phyloP scores from a whole-genome alignment of 305 asterid genomes.

The Fraxinus angustifolia region DNA sequence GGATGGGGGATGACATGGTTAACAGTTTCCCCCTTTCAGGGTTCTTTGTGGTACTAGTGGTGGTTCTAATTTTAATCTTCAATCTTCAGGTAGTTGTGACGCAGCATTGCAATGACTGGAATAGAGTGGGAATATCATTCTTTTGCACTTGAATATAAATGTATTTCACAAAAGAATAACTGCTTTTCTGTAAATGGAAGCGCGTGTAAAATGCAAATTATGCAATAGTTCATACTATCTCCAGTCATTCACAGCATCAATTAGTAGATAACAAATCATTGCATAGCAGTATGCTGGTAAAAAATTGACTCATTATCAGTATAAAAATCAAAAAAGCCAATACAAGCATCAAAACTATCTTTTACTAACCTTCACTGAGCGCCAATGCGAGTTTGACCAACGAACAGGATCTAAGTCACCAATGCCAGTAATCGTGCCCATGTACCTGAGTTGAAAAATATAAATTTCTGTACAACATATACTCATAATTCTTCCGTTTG shows the following conservation, averaged over 20 bases:
- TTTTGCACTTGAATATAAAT: neutral
- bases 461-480: neutral
- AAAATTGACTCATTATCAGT: neutral
- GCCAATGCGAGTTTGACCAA: slow-evolving; percentile 98
- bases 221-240: neutral
- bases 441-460: slow-evolving; percentile 57
- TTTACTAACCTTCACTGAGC: slow-evolving; percentile 74
- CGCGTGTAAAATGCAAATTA: neutral
- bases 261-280: neutral
- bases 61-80: neutral
- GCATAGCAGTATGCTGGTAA: neutral
- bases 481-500: neutral
- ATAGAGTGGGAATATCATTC: neutral
- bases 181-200: neutral
- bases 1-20: neutral
- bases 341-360: neutral
- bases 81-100: neutral
- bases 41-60: neutral
- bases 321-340: neutral
- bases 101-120: neutral
- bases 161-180: neutral
- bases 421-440: slow-evolving; percentile 94
- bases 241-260: neutral
- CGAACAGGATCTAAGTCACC: slow-evolving; percentile 87
- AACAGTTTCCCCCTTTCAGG: neutral